Evolutionary conservation across 441 rosid genomes (phyloP), one percentile per base, ranked within the genome.

Genomic region (Erysimum pusillum): DNA sequence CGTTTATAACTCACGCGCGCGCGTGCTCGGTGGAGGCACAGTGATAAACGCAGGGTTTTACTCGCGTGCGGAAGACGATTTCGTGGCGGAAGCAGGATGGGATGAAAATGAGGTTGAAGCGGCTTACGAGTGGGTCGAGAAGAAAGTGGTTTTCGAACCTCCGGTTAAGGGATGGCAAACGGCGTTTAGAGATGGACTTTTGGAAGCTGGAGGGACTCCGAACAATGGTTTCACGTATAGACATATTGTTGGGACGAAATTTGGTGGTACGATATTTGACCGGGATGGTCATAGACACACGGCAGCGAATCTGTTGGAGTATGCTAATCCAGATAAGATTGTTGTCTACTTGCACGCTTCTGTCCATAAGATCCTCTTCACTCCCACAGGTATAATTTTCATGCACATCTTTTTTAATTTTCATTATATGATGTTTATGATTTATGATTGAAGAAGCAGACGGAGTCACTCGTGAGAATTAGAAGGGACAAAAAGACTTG

Each of bases 31-130:
- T 0, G 92, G 90, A 12, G 90, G 90, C 2, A 79, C 87, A 6
- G 87, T 84, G 31, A 38, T 88, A 22, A 88, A 88, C 51, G 92
- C 87, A 0, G 90, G 92, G 12, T 88, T 88, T 57, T 88, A 86
- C 79, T 66, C 90, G 0, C 85, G 83, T 8, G 87, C 92, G 8
- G 79, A 81, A 34, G 44, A 28, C 6, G 69, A 69, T 3, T 83
- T 67, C 17, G 83, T 81, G 28, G 67, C 32, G 58, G 76, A 78
- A 52, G 80, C 56, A 0, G 85, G 80, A 20, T 85, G 87, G 88
- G 53, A 63, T 2, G 75, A 57, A 18, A 60, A 46, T 18, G 76
- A 79, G 65, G 92, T 79, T 14, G 79, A 81, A 41, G 63, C 45
- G 0, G 83, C 92, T 10, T 88, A 88, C 59, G 57, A 69, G 52